phyloP scores from a whole-genome alignment of 495 filamentous ascomycete species.

The Talaromyces ruber region DNA sequence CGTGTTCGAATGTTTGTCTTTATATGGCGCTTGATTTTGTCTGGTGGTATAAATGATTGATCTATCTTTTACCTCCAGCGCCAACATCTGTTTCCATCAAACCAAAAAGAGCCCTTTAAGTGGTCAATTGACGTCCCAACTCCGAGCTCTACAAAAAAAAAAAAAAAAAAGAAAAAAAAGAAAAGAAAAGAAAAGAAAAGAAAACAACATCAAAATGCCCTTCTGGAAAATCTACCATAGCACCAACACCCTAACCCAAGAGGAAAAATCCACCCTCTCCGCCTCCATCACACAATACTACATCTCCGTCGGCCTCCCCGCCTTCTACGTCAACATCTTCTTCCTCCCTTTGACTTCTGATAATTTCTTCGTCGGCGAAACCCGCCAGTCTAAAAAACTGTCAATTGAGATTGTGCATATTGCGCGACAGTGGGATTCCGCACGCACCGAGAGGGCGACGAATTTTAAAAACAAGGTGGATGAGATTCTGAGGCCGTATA shows the following conservation, averaged over 20 bases:
- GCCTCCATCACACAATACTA: constrained; percentile 11
- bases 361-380: constrained; percentile 4
- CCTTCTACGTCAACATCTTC: constrained; percentile 15
- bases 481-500: constrained; percentile 6
- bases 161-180: no score
- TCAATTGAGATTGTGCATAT: constrained; percentile 9
- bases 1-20: not conserved
- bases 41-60: not conserved
- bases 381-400: constrained; percentile 3
- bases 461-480: constrained; percentile 3
- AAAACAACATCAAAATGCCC: constrained; percentile 7
- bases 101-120: no score
- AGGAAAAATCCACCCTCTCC: constrained; percentile 12
- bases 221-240: constrained; percentile 8
- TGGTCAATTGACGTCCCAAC: no score
- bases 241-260: constrained; percentile 2
- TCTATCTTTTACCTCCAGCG: not conserved
- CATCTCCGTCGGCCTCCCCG: constrained; percentile 15
- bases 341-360: not conserved
- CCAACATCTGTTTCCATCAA: no score
- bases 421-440: constrained; percentile 6
- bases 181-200: no score
- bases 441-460: not conserved
- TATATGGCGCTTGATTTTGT: no score
- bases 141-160: no score